Base-by-base conservation (phyloP, 352 stramenopile species). In the Thalassiosira gravida region DNA sequence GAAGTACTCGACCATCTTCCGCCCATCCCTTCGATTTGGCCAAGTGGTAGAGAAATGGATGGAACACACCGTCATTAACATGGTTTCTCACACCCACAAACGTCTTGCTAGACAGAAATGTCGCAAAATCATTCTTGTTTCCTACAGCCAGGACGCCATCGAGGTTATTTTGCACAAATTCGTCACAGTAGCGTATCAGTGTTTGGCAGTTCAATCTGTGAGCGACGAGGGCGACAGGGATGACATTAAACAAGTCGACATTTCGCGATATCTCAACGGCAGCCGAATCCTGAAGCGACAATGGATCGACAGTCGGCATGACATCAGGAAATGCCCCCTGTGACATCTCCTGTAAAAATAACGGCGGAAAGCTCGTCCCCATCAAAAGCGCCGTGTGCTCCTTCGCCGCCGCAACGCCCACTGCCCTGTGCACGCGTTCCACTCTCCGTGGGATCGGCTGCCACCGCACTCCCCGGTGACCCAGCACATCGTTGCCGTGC, bases 221-320 rank as follows among this genome's bases (percentile, higher is more conserved):
- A 56, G 90, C 83, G 35, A 88, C 80, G 13, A 87, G 83, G 11
- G 90, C 49, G 37, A 92, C 73, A 9, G 90, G 86, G 32, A 93
- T 79, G 0, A 91, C 82, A 80, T 94, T 94, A 63, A 92, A 92
- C n/a, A 92, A 24, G 61, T 94, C 90, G 0, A 94, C 78, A 62
- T 93, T 85, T 16, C 89, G 62, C 18, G 74, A 80, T 46, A 90
- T 82, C 71, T 80, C 67, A 14, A 73, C 32, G 16, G 81, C 80
- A 35, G 82, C 82, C 14, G 80, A 67, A 29, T 80, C 37, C 70
- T 92, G 85, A 0, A 94, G 71, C 6, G 83, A 75, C 35, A 64
- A 44, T 29, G 58, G 39, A 11, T 9, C 25, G 22, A 6, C 65
- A 32, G 22, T n/a, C 3, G 20, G 29, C 3, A 2, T 32, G 66